These are phyloP conservation scores for Schizophyllum commune DNA, from an alignment of 1,284 basidiomycete genomes.

Conservation along the genomic window DNA sequence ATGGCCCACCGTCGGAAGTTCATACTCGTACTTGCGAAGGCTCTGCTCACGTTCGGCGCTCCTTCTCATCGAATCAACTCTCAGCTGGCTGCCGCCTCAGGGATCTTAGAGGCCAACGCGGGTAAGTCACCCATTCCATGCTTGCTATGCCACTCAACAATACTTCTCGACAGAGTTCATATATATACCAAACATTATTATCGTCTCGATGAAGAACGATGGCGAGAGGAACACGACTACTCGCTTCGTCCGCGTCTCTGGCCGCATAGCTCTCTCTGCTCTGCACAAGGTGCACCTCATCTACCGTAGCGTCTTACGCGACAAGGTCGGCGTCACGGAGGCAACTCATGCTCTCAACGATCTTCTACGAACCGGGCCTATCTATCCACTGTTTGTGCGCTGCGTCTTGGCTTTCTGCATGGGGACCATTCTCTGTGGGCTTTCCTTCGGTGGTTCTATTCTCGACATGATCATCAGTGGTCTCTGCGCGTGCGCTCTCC, in stretches of 20 bases:
- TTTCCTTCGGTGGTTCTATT: constrained; percentile 78
- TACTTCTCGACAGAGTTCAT: constrained; percentile 49
- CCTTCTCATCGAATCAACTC: constrained; percentile 84
- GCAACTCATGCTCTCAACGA: constrained; percentile 54
- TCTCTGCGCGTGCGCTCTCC: constrained; percentile 57
- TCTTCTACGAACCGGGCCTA: constrained; percentile 52
- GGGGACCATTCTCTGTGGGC: constrained; percentile 69
- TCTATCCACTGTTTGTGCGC: constrained; percentile 54
- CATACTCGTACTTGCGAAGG: constrained; percentile 74
- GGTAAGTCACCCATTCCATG: constrained; percentile 19
- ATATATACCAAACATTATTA: constrained; percentile 73
- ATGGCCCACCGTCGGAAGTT: constrained; percentile 63
- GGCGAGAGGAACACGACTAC: constrained; percentile 56
- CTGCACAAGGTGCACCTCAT: constrained; percentile 68
- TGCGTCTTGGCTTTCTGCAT: constrained; percentile 69
- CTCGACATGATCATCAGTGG: constrained; percentile 80
- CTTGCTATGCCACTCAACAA: background rate
- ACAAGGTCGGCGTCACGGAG: constrained; percentile 58
- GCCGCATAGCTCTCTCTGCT: constrained; percentile 65
- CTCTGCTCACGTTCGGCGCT: constrained; percentile 74
- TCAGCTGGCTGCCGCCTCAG: constrained; percentile 52
- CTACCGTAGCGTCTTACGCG: constrained; percentile 74
- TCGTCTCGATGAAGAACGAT: constrained; percentile 67
- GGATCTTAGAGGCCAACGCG: constrained; percentile 35
- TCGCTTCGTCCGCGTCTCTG: constrained; percentile 70